Evolutionary conservation across 2,329 filamentous ascomycete species (phyloP).

Genomic region (Fusarium hostae): DNA sequence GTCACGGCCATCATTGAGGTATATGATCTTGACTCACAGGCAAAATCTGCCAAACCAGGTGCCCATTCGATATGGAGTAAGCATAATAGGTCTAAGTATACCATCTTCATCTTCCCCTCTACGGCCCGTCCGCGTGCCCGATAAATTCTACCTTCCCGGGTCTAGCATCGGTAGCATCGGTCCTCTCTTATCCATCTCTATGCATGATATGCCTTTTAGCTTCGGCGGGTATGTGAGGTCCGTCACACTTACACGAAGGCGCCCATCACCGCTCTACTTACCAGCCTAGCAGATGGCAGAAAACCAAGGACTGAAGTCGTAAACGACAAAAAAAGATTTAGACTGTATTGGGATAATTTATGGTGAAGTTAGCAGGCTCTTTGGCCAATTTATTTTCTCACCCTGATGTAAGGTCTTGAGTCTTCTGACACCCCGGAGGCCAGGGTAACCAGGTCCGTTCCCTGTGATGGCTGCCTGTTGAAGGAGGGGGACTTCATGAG

Average conservation of each 20-base stretch:
- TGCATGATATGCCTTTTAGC: constrained; percentile 45
- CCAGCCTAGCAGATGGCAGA: neutral
- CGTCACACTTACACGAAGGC: constrained; percentile 37
- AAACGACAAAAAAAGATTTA: neutral
- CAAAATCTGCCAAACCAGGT: neutral
- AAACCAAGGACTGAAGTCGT: neutral
- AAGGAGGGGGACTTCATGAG: neutral
- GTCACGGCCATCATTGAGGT: neutral
- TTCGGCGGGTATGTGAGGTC: constrained; percentile 46
- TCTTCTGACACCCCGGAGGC: neutral
- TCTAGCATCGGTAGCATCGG: constrained; percentile 37
- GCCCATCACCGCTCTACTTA: constrained; percentile 16
- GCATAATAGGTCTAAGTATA: constrained; percentile 30
- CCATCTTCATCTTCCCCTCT: constrained; percentile 30
- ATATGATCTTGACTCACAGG: neutral
- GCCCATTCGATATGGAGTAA: constrained; percentile 9
- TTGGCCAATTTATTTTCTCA: neutral
- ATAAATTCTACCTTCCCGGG: constrained; percentile 28
- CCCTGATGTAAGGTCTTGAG: neutral
- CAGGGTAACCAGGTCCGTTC: constrained; percentile 2
- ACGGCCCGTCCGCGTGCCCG: constrained; percentile 45
- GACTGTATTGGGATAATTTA: neutral
- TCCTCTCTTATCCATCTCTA: constrained; percentile 36
- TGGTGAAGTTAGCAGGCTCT: neutral
- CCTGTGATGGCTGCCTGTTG: constrained; percentile 8